These are phyloP conservation scores for Ustulina deusta DNA, from an alignment of 2,329 filamentous ascomycete genomes.

Conservation along the genomic window DNA sequence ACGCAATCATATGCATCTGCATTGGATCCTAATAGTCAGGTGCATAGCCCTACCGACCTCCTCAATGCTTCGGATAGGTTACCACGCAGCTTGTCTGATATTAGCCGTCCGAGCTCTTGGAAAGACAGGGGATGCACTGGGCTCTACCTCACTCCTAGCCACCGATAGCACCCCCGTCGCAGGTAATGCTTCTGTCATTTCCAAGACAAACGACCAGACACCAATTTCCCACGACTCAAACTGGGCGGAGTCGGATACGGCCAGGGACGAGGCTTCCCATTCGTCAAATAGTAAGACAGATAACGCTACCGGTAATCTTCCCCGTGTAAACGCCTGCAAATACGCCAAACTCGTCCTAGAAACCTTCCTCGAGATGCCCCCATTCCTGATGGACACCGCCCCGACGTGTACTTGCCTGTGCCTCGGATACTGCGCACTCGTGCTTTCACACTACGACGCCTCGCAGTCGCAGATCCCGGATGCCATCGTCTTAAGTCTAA, in stretches of 20 bases:
- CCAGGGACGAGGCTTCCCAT: background rate
- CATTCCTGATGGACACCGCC: slow-evolving; percentile 48
- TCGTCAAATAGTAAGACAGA: slow-evolving; percentile 9
- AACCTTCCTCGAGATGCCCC: slow-evolving; percentile 51
- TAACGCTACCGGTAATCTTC: slow-evolving; percentile 17
- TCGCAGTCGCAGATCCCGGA: slow-evolving; percentile 49
- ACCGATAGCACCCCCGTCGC: slow-evolving; percentile 31
- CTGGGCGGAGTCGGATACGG: slow-evolving; percentile 1
- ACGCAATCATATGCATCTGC: no score
- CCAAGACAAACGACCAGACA: slow-evolving; percentile 24
- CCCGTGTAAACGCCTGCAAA: slow-evolving; percentile 47
- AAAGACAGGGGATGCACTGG: slow-evolving; percentile 49
- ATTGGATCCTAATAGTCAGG: slow-evolving; percentile 6
- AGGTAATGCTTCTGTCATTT: slow-evolving; percentile 7
- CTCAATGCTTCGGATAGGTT: slow-evolving; percentile 52
- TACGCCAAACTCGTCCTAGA: slow-evolving; percentile 49
- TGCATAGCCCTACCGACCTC: slow-evolving; percentile 50
- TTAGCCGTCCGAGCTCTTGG: slow-evolving; percentile 49
- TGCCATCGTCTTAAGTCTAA: slow-evolving; percentile 46
- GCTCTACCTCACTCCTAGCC: slow-evolving; percentile 47
- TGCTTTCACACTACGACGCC: slow-evolving; percentile 51
- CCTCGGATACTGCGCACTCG: slow-evolving; percentile 51
- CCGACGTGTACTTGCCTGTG: slow-evolving; percentile 50
- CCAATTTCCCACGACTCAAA: slow-evolving; percentile 7
- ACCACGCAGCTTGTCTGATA: slow-evolving; percentile 52